phyloP scores from a whole-genome alignment of 768 basidiomycete species.

The Psilocybe azurescens region DNA sequence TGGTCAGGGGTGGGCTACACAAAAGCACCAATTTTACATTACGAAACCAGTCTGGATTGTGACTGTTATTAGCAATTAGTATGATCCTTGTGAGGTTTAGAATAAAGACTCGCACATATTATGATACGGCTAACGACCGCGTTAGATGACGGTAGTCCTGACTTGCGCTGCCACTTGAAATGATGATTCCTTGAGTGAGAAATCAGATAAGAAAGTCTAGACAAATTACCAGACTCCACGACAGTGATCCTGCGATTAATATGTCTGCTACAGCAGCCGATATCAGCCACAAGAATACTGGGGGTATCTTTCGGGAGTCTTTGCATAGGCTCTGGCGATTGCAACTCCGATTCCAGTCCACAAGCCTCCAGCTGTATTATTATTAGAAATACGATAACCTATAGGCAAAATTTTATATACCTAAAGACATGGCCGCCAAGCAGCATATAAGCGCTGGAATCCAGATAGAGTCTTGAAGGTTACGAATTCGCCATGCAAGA shows the following conservation, averaged over 20 bases:
- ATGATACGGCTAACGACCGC: constrained; percentile 1
- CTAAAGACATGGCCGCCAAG: neutral
- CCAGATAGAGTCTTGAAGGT: neutral
- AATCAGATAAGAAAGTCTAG: neutral
- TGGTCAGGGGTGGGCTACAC: neutral
- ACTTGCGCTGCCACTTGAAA: neutral
- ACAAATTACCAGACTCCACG: neutral
- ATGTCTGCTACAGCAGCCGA: neutral
- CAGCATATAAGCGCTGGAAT: neutral
- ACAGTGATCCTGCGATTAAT: neutral
- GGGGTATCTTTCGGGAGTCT: neutral
- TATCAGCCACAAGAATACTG: constrained; percentile 3
- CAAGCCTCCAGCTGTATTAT: neutral
- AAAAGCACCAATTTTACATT: neutral
- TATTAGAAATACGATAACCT: neutral
- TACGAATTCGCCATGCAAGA: constrained; percentile 1
- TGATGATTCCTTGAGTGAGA: neutral
- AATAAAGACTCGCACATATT: neutral
- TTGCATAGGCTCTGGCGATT: neutral
- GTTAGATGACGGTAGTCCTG: neutral
- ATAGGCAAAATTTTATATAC: neutral
- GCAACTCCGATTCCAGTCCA: neutral
- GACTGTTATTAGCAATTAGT: neutral
- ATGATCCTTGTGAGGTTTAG: neutral
- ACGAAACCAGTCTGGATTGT: neutral